These are phyloP conservation scores for Penicillium sp. DNA, from an alignment of 2,329 filamentous ascomycete species.

Conservation along the genomic window DNA sequence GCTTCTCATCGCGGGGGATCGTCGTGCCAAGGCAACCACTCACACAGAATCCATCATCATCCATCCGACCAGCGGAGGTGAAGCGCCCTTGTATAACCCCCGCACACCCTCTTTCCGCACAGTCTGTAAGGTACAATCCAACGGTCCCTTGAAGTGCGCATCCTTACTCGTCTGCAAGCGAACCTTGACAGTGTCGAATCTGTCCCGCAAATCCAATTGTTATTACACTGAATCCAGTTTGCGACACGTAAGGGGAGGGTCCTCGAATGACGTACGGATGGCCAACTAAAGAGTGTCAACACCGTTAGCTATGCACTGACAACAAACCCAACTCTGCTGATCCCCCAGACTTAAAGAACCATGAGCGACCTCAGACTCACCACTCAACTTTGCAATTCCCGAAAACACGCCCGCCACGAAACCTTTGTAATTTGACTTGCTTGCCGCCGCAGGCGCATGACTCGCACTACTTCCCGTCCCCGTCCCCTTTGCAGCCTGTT, in stretches of 20 bases:
- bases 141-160: constrained; percentile 77
- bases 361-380: constrained; percentile 51
- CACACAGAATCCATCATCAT: constrained; percentile 91
- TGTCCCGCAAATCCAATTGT: constrained; percentile 25
- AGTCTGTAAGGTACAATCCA: constrained; percentile 84
- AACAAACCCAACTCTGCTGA: background rate
- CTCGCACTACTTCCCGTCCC: constrained; percentile 9
- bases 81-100: constrained; percentile 92
- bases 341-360: background rate
- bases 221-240: background rate
- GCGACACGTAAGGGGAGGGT: background rate
- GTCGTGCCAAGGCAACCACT: constrained; percentile 15
- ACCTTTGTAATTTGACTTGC: constrained; percentile 74
- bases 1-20: background rate
- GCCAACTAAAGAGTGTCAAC: constrained; percentile 49
- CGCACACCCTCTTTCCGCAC: constrained; percentile 79
- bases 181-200: constrained; percentile 97
- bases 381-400: constrained; percentile 84
- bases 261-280: constrained; percentile 54
- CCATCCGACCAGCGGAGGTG: constrained; percentile 91
- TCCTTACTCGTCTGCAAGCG: constrained; percentile 83
- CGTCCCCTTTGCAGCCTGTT: background rate
- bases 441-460: constrained; percentile 15
- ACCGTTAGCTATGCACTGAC: constrained; percentile 1
- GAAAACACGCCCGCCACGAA: constrained; percentile 97